A percentile compares a stretch with the other conserved stretches of the same genome.
These are phyloP conservation scores for Auricularia sp. DNA, from an alignment of 768 basidiomycete species.

Conservation along the genomic window DNA sequence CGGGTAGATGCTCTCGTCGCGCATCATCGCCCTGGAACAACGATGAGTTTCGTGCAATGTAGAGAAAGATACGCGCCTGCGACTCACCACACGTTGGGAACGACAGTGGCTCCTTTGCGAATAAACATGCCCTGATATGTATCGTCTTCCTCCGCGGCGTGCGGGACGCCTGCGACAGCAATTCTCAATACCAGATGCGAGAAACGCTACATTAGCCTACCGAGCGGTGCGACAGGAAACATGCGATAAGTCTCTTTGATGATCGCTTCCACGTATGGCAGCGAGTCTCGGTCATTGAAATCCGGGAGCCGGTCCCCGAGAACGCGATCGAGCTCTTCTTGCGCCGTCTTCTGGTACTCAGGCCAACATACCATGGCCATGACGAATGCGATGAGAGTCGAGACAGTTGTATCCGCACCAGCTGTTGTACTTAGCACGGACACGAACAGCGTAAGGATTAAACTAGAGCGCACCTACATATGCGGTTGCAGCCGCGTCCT, in stretches of 20 bases:
- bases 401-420: conserved; percentile 56
- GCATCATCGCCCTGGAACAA: no score
- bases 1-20: no score
- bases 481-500: background rate
- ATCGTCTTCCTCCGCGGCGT: background rate
- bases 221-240: conserved; percentile 3
- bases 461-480: background rate
- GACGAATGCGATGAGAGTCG: conserved; percentile 6
- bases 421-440: conserved; percentile 86
- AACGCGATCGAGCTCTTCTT: conserved; percentile 7
- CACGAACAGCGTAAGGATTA: conserved; percentile 28
- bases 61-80: no score
- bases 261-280: conserved; percentile 8
- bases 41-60: no score
- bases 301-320: conserved; percentile 6
- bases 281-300: conserved; percentile 6
- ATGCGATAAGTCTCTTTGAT: conserved; percentile 3
- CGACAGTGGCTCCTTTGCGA: no score
- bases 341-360: conserved; percentile 7
- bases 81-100: no score
- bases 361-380: conserved; percentile 8
- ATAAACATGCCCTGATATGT: background rate
- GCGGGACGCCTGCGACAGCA: background rate
- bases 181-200: background rate
- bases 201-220: background rate